A percentile compares a stretch with the other conserved stretches of the same genome.
Conservation (phyloP, 257 asterid species). For the Solanum virginianum region DNA sequence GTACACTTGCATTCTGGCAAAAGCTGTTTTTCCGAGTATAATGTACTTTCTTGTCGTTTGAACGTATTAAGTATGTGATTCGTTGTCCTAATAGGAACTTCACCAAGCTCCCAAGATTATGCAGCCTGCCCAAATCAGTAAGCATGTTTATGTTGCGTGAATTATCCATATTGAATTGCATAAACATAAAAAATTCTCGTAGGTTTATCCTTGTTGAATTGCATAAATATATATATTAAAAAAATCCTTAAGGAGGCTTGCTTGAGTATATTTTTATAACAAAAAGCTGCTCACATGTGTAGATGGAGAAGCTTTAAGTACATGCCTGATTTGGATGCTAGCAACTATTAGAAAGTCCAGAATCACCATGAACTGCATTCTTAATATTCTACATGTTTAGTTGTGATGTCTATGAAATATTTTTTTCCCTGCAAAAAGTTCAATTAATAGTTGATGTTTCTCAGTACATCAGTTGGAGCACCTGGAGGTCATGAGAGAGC, state of each 20-base stretch:
- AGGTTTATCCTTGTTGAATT: constrained; percentile 1
- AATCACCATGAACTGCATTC: not conserved
- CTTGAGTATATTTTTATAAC: not conserved
- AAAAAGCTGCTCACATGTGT: not conserved
- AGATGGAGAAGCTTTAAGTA: not conserved
- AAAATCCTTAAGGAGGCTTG: not conserved
- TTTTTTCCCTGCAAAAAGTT: not conserved
- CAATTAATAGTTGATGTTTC: not conserved
- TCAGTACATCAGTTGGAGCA: constrained; percentile 18
- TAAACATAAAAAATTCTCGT: not conserved
- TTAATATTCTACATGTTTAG: not conserved
- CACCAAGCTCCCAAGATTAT: constrained; percentile 24
- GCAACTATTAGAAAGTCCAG: not conserved
- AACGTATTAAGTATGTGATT: not conserved
- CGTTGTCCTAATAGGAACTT: constrained; percentile 34
- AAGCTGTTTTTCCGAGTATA: constrained; percentile 6
- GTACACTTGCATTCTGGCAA: constrained; percentile 2
- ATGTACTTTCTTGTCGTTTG: not conserved
- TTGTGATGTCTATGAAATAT: not conserved
- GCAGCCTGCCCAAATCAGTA: constrained; percentile 39
- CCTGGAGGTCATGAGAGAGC: constrained; percentile 21
- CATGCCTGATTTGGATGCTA: not conserved
- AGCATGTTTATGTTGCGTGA: constrained; percentile 9
- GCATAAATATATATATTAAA: not conserved
- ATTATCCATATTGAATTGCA: not conserved